phyloP scores from a whole-genome alignment of 345 rosid genomes.

The Moricandia moricandioides region DNA sequence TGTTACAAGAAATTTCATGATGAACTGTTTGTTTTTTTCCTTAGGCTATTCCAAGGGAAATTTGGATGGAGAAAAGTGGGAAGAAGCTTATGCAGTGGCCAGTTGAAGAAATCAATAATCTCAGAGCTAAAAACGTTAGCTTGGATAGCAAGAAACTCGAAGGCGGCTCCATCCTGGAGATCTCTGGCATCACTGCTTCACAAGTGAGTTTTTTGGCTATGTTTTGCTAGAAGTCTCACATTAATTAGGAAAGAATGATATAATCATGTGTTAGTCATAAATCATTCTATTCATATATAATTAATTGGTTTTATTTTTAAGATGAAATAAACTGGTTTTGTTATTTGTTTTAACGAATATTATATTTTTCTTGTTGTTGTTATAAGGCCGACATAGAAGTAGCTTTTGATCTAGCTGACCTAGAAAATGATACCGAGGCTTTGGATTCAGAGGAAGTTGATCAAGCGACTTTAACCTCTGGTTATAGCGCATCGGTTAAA shows the following conservation, averaged over 20 bases:
- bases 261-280: not conserved
- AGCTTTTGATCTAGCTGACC: not conserved
- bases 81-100: constrained; percentile 68
- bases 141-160: constrained; percentile 25
- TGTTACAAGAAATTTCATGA: not conserved
- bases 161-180: constrained; percentile 41
- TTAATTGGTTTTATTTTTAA: not conserved
- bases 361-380: not conserved
- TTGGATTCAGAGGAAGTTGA: not conserved
- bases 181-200: constrained; percentile 48
- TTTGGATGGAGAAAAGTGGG: constrained; percentile 29
- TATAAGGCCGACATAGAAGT: not conserved
- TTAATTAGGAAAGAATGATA: not conserved
- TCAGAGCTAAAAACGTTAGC: constrained; percentile 38
- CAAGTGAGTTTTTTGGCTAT: not conserved
- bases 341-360: not conserved
- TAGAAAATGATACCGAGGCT: not conserved
- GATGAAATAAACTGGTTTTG: not conserved
- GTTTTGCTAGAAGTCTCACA: not conserved
- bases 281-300: not conserved
- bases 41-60: not conserved
- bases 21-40: not conserved
- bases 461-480: not conserved
- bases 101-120: constrained; percentile 51
- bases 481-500: not conserved